A percentile compares a stretch with the other conserved stretches of the same genome.
These are phyloP conservation scores for Linum lewisii DNA, from an alignment of 345 rosid species.

Conservation along the genomic window DNA sequence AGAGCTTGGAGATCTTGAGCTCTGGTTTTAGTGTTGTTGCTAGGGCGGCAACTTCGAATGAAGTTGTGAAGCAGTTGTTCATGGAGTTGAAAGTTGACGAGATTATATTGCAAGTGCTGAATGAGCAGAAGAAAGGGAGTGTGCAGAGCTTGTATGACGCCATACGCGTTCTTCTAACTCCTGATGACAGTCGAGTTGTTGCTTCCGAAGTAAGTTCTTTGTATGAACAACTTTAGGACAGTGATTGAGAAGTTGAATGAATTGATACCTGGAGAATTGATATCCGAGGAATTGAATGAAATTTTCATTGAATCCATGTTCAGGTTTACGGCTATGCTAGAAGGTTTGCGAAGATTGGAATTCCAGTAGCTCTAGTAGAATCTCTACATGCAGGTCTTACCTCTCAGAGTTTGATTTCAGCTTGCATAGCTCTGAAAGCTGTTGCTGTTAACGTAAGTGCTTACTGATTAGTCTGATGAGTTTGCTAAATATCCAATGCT, in stretches of 20 bases:
- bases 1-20: constrained; percentile 38
- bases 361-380: constrained; percentile 56
- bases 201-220: constrained; percentile 76
- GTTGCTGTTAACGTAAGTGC: constrained; percentile 77
- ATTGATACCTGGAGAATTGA: neutral
- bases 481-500: neutral
- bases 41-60: constrained; percentile 74
- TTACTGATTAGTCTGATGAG: neutral
- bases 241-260: neutral
- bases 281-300: too few species aligned
- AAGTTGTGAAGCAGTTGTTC: constrained; percentile 65
- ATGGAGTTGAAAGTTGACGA: constrained; percentile 79
- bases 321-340: constrained; percentile 96
- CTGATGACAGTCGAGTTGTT: constrained; percentile 88
- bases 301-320: constrained; percentile 9
- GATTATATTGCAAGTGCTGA: constrained; percentile 54
- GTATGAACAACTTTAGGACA: neutral
- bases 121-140: constrained; percentile 25
- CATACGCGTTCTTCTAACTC: constrained; percentile 58
- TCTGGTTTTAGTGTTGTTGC: constrained; percentile 62
- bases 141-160: constrained; percentile 60
- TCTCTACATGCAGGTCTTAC: constrained; percentile 61
- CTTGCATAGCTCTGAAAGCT: constrained; percentile 65
- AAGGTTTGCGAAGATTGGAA: constrained; percentile 72
- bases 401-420: constrained; percentile 68